Base-by-base conservation (phyloP, 768 basidiomycete genomes). In the Tricholoma flavovirens region DNA sequence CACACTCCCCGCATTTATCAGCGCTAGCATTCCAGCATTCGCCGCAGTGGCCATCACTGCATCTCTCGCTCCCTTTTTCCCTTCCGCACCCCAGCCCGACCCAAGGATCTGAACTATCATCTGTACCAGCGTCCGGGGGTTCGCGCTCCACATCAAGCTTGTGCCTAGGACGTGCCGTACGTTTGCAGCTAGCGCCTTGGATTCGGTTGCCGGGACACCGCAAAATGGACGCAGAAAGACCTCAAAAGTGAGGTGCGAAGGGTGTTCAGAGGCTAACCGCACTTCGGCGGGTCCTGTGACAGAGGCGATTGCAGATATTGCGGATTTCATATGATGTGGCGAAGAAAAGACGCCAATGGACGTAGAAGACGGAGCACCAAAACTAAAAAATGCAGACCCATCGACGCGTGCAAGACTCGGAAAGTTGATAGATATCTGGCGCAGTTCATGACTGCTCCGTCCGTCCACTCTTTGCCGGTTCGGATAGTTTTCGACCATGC, bases 261-360 rank as follows among this genome's bases (percentile, higher is more conserved):
- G 81, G 29, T 82, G 78, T 71, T 93, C 92, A 7, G 79, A 69
- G 3, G 83, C 80, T 7, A 84, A 73, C 15, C 89, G 78, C 49
- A 86, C 86, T 60, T 92, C 84, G 45, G 92, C 85, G 17, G 92
- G 92, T 0, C 92, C 91, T 12, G 88, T 89, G 33, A 91, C 67
- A 4, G 90, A 90, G 7, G 86, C 83, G 17, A 91, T 68, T 3
- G 83, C 87, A 67, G 62, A 59, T 19, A 71, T 36, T 46, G 52
- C 26, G 0, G 45, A 19, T 24, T 36, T 49, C 32, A 46, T 12
- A 54, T 53, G 14, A 38, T n/a, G 14, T 3, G 1, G 14, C 14
- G 36, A 46, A n/a, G 55, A 51, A 36, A 43, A 30, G 49, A 15
- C 17, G 24, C 71, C 60, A 60, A 26, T 8, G 26, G 46, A 48